Base-by-base conservation (phyloP, 495 filamentous ascomycete species). In the Penicillium tannophilum region DNA sequence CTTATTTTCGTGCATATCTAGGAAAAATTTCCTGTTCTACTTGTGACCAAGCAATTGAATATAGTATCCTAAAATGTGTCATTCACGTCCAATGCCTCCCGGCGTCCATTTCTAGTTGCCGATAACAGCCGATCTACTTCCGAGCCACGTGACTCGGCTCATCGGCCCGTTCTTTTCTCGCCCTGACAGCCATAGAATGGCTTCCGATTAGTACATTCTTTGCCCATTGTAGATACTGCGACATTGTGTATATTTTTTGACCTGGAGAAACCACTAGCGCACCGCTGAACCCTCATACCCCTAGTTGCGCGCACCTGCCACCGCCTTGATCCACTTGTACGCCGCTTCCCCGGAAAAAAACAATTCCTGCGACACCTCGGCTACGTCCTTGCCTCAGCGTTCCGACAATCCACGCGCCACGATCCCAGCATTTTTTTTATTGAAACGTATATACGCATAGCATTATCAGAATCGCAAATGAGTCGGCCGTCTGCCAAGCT, bases 401-500 rank as follows among this genome's bases (percentile, higher is more conserved):
- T 12, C 39, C 39, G 39, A 41, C 39, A 41, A 41, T 41, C n/a
- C 14, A 41, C 39, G 39, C 39, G 39, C 39, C 39, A 16, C 30
- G 30, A 53, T 23, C 20, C 20, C 54, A 17, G n/a, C 36, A 48
- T 17, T 47, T 12, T 12, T 16, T n/a, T n/a, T n/a, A n/a, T 28
- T 39, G 20, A 41, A 28, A 12, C 30, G 50, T 36, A 50, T 46
- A 55, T 48, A 62, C 55, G 16, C 20, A 45, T 47, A 43, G 31
- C 10, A 44, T 35, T 16, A 16, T 26, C 41, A 4, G 10, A 46
- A 46, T 43, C 35, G 33, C 60, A 54, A 60, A 75, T 76, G 72
- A 76, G 68, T 52, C 67, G 68, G 24, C 60, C 70, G 16, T 70
- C 73, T 28, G 65, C 65, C 30, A 74, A 65, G 57, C 59, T 76